phyloP scores from a whole-genome alignment of 352 stramenopile genomes.

The Globisporangium barbulae region DNA sequence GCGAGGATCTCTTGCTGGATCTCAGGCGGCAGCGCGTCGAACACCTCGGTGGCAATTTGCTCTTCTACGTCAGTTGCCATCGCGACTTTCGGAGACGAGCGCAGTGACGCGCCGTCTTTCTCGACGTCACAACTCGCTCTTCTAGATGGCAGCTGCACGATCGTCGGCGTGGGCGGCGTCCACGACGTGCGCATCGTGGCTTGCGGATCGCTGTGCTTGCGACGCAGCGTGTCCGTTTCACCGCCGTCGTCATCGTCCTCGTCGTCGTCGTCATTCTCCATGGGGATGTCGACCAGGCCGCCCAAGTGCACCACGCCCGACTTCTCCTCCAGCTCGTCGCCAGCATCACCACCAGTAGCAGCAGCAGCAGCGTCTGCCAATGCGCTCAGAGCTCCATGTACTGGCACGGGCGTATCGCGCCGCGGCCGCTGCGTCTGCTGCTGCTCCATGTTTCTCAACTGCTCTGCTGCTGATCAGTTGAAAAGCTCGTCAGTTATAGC shows the following conservation, averaged over 20 bases:
- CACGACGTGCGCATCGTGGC: slow-evolving; percentile 6
- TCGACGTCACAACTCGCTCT: neutral
- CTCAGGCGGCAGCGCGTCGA: slow-evolving; percentile 14
- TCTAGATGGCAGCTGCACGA: slow-evolving; percentile 15
- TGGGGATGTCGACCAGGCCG: slow-evolving; percentile 13
- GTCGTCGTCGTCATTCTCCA: slow-evolving; percentile 10
- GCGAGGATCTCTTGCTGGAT: slow-evolving; percentile 18
- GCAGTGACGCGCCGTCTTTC: neutral
- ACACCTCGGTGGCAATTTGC: slow-evolving; percentile 17
- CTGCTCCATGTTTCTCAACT: neutral
- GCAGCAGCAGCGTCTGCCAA: neutral
- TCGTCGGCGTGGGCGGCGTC: slow-evolving; percentile 5
- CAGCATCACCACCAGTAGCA: neutral
- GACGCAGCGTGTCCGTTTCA: slow-evolving; percentile 1
- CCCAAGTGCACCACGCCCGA: neutral
- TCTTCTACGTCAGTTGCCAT: neutral
- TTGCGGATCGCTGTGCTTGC: neutral
- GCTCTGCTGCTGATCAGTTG: neutral
- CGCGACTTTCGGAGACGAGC: neutral
- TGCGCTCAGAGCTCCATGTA: neutral
- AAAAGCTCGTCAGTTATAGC: neutral
- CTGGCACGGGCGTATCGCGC: slow-evolving; percentile 6
- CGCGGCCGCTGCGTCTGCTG: neutral
- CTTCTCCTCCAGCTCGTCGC: slow-evolving; percentile 19
- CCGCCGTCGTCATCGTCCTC: neutral